phyloP scores from a whole-genome alignment of 257 asterid genomes.

The Solanum sparsipilum region DNA sequence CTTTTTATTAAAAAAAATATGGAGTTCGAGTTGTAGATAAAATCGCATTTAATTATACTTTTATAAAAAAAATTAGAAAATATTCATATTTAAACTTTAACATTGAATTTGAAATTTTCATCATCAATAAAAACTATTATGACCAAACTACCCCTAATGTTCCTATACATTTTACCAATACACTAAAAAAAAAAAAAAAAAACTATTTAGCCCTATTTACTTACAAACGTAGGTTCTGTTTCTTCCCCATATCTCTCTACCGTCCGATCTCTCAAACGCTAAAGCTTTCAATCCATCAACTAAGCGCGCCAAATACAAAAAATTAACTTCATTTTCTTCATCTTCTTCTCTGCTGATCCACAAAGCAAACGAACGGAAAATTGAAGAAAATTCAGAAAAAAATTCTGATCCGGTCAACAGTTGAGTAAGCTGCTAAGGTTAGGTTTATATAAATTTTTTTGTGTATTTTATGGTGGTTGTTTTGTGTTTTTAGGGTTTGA shows the following conservation, averaged over 20 bases:
- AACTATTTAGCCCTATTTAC: background rate
- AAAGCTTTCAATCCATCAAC: background rate
- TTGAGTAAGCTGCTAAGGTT: background rate
- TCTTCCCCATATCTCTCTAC: background rate
- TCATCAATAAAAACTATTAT: background rate
- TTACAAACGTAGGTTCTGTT: background rate
- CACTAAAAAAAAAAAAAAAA: background rate
- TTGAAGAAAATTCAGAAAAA: background rate
- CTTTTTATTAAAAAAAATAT: no score
- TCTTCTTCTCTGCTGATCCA: background rate
- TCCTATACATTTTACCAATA: background rate
- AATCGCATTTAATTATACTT: background rate
- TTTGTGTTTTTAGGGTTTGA: slow-evolving; percentile 28
- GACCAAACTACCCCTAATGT: background rate
- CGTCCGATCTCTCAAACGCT: background rate
- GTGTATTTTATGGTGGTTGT: background rate
- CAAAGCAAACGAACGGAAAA: background rate
- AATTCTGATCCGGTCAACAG: background rate
- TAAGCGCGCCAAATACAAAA: background rate
- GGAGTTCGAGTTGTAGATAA: background rate
- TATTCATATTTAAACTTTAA: background rate
- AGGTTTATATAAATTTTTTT: background rate
- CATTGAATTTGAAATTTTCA: background rate
- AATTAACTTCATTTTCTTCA: background rate
- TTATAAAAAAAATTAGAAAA: background rate